Conservation (phyloP, 73 alveolate genomes). For the Tetrahymena malaccensis region DNA sequence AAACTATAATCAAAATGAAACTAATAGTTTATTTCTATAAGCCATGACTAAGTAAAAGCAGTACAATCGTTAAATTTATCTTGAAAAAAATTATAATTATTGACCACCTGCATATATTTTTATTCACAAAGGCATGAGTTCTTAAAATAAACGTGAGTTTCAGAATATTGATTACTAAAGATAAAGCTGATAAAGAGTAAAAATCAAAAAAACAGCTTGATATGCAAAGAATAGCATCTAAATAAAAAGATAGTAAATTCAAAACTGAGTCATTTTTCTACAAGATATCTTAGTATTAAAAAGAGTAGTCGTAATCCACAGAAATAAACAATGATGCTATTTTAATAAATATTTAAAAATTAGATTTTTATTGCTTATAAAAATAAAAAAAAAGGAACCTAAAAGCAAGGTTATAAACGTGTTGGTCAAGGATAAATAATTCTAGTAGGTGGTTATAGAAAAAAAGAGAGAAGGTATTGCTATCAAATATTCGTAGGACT, state of each 20-base stretch:
- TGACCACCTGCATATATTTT: neutral
- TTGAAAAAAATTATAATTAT: neutral
- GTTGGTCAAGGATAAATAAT: neutral
- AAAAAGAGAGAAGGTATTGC: neutral
- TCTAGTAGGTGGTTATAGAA: neutral
- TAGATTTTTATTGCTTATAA: neutral
- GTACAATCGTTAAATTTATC: neutral
- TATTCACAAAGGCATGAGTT: neutral
- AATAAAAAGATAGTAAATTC: neutral
- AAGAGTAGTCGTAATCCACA: neutral
- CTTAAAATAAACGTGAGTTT: neutral
- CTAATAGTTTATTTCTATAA: neutral
- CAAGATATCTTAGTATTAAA: neutral
- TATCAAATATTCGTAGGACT: neutral
- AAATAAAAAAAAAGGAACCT: neutral
- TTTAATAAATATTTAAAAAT: neutral
- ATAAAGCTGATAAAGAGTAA: neutral
- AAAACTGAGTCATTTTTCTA: neutral
- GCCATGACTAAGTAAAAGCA: neutral
- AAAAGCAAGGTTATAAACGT: neutral
- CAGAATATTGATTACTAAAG: neutral
- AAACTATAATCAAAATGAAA: neutral
- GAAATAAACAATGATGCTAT: neutral
- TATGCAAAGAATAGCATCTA: neutral
- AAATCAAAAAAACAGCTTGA: neutral